Evolutionary conservation across 306 rosid genomes (phyloP), one percentile per base, ranked within the genome.

Genomic region (Medicago lupulina): DNA sequence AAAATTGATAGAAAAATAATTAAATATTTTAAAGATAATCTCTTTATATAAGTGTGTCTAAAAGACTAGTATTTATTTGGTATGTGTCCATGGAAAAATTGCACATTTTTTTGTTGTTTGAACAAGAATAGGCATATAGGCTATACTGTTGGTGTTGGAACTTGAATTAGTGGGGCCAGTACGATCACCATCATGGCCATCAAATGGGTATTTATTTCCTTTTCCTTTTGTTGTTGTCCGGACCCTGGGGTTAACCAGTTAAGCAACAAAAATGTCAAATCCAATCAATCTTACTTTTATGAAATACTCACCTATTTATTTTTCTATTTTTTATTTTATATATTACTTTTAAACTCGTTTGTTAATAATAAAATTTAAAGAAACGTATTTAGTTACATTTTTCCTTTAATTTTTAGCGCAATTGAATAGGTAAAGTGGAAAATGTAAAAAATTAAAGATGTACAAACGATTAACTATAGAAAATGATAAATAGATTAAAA

Each of bases 181-280:
- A 38, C 75, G 49, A 68, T 16, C 23, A 31, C 41, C 7, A 51
- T 71, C 70, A 9, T 13, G 76, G 49, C 89, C 85, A 79, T 81
- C 71, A 28, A 77, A n/a, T 7, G 41, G 10, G 25, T 16, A 19
- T 74, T 76, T 58, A 12, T 62, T 69, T 67, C 17, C 7, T 49
- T 62, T 69, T 36, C 5, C 13, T 5, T 59, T 47, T 59, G 7
- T 40, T 28, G 16, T 13, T 68, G 81, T 46, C 76, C 55, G 23
- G 23, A 36, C 10, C 57, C 13, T 28, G 19, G 49, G 68, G 69
- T 40, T 79, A 62, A 49, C 54, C 41, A 78, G 18, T 77, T 57
- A 25, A 31, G 11, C 19, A 65, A 18, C 19, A 53, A 40, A 23
- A 7, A 15, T 47, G 64, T 34, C 57, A 25, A 21, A 63, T 55